Evolutionary conservation across 768 basidiomycete species (phyloP).

Genomic region (Panaeolus cyanescens): DNA sequence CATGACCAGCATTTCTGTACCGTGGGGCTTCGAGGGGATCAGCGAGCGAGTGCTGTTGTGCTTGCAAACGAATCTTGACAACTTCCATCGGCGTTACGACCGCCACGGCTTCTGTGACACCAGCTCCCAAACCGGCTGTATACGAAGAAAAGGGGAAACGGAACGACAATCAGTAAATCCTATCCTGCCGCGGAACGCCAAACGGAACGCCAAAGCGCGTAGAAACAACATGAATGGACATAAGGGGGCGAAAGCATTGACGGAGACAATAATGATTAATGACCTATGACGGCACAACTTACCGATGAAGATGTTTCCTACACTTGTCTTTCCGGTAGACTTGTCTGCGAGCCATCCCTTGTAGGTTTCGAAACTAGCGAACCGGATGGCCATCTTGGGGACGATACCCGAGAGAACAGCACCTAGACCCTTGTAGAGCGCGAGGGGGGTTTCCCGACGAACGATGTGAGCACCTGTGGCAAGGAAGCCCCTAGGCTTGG

Average conservation of each 20-base stretch:
- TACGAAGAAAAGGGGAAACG: background rate
- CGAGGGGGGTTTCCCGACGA: slow-evolving; percentile 88
- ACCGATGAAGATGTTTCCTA: slow-evolving; percentile 88
- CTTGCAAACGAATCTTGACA: slow-evolving; percentile 97
- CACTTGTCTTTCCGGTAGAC: slow-evolving; percentile 75
- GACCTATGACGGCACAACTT: background rate
- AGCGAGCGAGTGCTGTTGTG: slow-evolving; percentile 94
- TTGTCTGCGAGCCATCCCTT: slow-evolving; percentile 79
- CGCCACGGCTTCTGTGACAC: slow-evolving; percentile 90
- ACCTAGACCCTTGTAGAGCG: slow-evolving; percentile 96
- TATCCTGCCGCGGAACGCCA: background rate
- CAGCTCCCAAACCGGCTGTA: slow-evolving; percentile 90
- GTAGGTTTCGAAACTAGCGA: slow-evolving; percentile 97
- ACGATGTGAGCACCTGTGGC: slow-evolving; percentile 90
- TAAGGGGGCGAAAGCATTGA: slow-evolving; percentile 22
- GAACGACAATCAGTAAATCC: background rate
- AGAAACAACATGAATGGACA: slow-evolving; percentile 1
- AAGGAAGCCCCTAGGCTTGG: slow-evolving; percentile 88
- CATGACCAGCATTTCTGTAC: slow-evolving; percentile 97
- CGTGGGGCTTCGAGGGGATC: slow-evolving; percentile 93
- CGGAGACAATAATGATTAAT: background rate
- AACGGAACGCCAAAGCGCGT: slow-evolving; percentile 1
- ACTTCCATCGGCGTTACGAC: slow-evolving; percentile 99
- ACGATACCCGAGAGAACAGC: slow-evolving; percentile 97
- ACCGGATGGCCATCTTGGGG: slow-evolving; percentile 99